phyloP scores from a whole-genome alignment of 1,284 basidiomycete genomes.

The Papiliotrema laurentii region DNA sequence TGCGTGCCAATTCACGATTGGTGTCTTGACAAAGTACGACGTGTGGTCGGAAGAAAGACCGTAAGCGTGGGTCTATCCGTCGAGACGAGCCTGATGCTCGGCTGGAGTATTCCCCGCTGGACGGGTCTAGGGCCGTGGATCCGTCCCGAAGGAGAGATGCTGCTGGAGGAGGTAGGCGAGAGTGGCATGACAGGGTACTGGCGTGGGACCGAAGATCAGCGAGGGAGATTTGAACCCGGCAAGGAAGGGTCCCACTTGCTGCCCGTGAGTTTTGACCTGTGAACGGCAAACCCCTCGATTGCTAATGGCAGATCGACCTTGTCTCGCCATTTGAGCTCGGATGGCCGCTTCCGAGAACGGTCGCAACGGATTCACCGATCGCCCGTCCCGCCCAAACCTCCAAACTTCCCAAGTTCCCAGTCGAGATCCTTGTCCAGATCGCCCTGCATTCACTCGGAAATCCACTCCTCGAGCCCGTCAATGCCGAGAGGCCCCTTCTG shows the following conservation, averaged over 20 bases:
- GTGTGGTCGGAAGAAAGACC: constrained; percentile 4
- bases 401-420: not conserved
- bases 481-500: not conserved
- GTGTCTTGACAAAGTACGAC: constrained; percentile 10
- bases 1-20: constrained; percentile 15
- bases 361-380: too few species aligned
- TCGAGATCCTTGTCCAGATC: constrained; percentile 7
- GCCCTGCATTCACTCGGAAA: constrained; percentile 2
- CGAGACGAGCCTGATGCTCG: constrained; percentile 13
- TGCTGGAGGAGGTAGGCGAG: not conserved
- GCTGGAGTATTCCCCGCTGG: constrained; percentile 21
- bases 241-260: constrained; percentile 10
- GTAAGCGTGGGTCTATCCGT: constrained; percentile 3
- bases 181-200: constrained; percentile 4
- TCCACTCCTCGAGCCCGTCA: not conserved
- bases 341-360: not conserved
- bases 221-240: constrained; percentile 1
- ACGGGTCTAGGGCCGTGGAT: constrained; percentile 17
- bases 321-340: constrained; percentile 7
- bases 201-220: constrained; percentile 12
- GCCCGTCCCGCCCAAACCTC: not conserved
- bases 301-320: constrained; percentile 6
- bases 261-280: constrained; percentile 4
- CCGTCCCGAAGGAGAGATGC: not conserved
- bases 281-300: not conserved